phyloP scores from a whole-genome alignment of 2,329 filamentous ascomycete genomes.

The Sclerotiophoma versabilis region DNA sequence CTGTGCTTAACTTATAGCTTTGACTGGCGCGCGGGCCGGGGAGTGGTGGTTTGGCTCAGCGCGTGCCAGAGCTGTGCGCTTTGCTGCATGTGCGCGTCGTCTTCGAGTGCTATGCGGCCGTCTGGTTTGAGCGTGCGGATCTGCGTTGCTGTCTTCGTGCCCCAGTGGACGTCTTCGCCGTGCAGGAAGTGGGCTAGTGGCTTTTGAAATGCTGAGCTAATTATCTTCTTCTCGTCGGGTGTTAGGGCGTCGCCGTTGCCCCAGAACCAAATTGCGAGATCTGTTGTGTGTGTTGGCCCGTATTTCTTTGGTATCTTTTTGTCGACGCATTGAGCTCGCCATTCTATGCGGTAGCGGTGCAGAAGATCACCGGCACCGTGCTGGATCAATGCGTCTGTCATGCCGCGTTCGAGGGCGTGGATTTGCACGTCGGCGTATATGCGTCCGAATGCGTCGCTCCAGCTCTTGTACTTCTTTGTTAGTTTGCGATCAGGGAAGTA shows the following conservation, averaged over 20 bases:
- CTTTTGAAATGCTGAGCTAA: slow-evolving; percentile 48
- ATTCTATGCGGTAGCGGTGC: slow-evolving; percentile 63
- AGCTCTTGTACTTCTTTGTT: slow-evolving; percentile 52
- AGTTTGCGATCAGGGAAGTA: slow-evolving; percentile 54
- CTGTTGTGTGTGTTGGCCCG: slow-evolving; percentile 63
- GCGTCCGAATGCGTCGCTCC: slow-evolving; percentile 61
- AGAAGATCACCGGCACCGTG: slow-evolving; percentile 56
- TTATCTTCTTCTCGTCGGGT: slow-evolving; percentile 53
- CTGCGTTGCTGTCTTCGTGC: slow-evolving; percentile 43
- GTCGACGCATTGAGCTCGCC: slow-evolving; percentile 58
- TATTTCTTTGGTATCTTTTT: slow-evolving; percentile 53
- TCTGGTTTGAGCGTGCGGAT: slow-evolving; percentile 56
- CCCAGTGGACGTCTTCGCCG: slow-evolving; percentile 53
- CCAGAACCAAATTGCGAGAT: slow-evolving; percentile 65
- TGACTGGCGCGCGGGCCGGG: not conserved
- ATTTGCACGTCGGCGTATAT: slow-evolving; percentile 66
- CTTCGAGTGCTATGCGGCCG: slow-evolving; percentile 56
- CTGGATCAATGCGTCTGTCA: slow-evolving; percentile 54
- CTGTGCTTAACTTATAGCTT: slow-evolving; percentile 1
- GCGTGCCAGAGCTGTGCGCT: slow-evolving; percentile 58
- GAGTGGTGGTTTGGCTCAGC: slow-evolving; percentile 35
- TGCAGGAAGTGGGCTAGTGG: slow-evolving; percentile 51
- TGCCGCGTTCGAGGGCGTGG: slow-evolving; percentile 60
- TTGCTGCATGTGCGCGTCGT: slow-evolving; percentile 56
- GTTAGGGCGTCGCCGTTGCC: slow-evolving; percentile 56